Percentiles rank a stretch among this genome's conserved stretches.
Evolutionary conservation across 2,329 filamentous ascomycete species (phyloP).

Genomic region (Nannizziopsis arthrosporioides): DNA sequence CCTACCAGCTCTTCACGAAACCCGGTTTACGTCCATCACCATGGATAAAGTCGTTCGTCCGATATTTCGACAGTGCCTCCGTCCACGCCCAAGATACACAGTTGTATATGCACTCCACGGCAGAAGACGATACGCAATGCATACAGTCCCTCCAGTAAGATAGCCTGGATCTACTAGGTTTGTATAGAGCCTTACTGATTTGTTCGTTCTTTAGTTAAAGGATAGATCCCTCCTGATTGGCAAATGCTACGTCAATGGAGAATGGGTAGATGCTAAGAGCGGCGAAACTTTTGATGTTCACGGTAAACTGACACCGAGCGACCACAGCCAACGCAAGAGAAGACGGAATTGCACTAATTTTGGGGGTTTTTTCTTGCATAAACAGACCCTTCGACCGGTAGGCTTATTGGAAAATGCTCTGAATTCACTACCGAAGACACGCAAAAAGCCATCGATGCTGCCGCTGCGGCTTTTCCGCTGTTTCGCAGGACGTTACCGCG

Average conservation of each 20-base stretch:
- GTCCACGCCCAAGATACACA: conserved; percentile 27
- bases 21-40: background rate
- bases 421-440: conserved; percentile 70
- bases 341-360: background rate
- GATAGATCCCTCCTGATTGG: conserved; percentile 75
- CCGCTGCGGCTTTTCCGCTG: conserved; percentile 54
- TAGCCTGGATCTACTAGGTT: too few species aligned
- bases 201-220: conserved; percentile 47
- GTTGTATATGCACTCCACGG: conserved; percentile 24
- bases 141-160: conserved; percentile 32
- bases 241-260: conserved; percentile 76
- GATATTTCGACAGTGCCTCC: conserved; percentile 27
- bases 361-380: background rate
- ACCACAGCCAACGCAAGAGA: background rate
- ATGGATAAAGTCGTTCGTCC: conserved; percentile 19
- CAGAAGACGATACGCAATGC: conserved; percentile 34
- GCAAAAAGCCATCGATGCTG: conserved; percentile 70
- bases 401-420: conserved; percentile 69
- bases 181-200: background rate
- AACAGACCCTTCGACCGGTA: conserved; percentile 68
- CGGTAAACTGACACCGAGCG: conserved; percentile 35
- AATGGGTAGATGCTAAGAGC: conserved; percentile 77
- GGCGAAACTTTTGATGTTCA: conserved; percentile 85
- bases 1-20: background rate
- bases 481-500: conserved; percentile 52